Evolutionary conservation across 1,139 yeast genomes (phyloP), one percentile per base, ranked within the genome.

Genomic region (Debaryomyces coudertii): DNA sequence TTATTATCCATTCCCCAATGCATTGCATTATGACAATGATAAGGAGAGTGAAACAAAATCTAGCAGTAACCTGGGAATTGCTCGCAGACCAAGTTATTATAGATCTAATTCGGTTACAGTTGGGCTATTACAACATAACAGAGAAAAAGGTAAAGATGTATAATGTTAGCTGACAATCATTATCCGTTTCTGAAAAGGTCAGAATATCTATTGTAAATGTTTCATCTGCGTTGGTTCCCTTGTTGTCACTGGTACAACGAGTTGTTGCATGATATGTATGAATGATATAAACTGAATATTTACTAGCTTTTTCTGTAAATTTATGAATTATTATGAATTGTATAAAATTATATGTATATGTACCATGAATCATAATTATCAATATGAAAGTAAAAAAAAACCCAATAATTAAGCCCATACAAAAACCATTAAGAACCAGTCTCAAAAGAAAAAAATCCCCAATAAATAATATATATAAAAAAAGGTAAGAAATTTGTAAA

Each of bases 41-140:
- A 63, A 60, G 46, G 71, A 67, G 37, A 61, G 65, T 22, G 55
- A 54, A 14, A 41, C 51, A 5, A 63, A 66, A 47, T 55, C 60
- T 5, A 45, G 54, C 12, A 54, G 51, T 18, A 57, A 56, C 46
- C 58, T 61, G 42, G 53, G 49, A n/a, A 55, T 46, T 16, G 61
- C 50, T 34, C 44, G 57, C 30, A 53, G 71, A 27, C 76, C 77
- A 2, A 51, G 50, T 30, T 55, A 60, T 50, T 63, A 62, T 47
- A 61, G 80, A 23, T 71, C 78, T 2, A 74, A 71, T 54, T 73
- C 79, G 2, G 65, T 75, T 22, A 63, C 77, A 1, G 66, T 75
- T 46, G 79, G 76, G 0, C 54, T 75, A 8, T 62, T 75, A 31
- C 78, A 71, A 49, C 66, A 65, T 47, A 51, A 60, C 36, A 40